These are phyloP conservation scores for Phytophthora nicotianae DNA, from an alignment of 352 stramenopile species.

Conservation along the genomic window DNA sequence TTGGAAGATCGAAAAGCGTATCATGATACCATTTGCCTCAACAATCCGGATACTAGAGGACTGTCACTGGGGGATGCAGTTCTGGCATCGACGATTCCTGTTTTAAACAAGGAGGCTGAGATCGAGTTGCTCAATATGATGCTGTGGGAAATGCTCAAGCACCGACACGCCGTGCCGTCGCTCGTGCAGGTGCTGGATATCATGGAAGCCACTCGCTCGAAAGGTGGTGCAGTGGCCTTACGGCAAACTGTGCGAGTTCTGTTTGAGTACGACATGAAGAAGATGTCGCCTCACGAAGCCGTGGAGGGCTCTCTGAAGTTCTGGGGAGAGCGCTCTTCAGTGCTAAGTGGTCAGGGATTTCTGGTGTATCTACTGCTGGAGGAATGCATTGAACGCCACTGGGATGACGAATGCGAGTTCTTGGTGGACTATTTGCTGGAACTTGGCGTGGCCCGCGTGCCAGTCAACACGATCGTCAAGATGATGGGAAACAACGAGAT, in stretches of 20 bases:
- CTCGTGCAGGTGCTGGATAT: slow-evolving; percentile 44
- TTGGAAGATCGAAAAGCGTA: slow-evolving; percentile 30
- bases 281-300: slow-evolving; percentile 26
- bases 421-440: slow-evolving; percentile 42
- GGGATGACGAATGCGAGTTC: slow-evolving; percentile 37
- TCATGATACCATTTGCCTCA: slow-evolving; percentile 24
- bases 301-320: slow-evolving; percentile 42
- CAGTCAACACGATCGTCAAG: slow-evolving; percentile 37
- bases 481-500: slow-evolving; percentile 44
- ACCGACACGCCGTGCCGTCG: slow-evolving; percentile 33
- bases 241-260: slow-evolving; percentile 39
- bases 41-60: slow-evolving; percentile 13
- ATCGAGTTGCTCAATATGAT: slow-evolving; percentile 50
- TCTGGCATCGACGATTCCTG: slow-evolving; percentile 12
- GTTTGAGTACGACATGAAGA: slow-evolving; percentile 36
- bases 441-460: slow-evolving; percentile 26
- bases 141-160: slow-evolving; percentile 60
- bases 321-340: slow-evolving; percentile 38
- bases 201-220: slow-evolving; percentile 43
- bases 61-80: slow-evolving; percentile 13
- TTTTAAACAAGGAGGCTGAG: slow-evolving; percentile 33
- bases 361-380: slow-evolving; percentile 53
- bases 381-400: slow-evolving; percentile 37
- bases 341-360: slow-evolving; percentile 48
- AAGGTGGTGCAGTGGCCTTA: slow-evolving; percentile 39